Evolutionary conservation across 1,139 yeast genomes (phyloP), one percentile per base, ranked within the genome.

Genomic region (Debaryomyces singareniensis): DNA sequence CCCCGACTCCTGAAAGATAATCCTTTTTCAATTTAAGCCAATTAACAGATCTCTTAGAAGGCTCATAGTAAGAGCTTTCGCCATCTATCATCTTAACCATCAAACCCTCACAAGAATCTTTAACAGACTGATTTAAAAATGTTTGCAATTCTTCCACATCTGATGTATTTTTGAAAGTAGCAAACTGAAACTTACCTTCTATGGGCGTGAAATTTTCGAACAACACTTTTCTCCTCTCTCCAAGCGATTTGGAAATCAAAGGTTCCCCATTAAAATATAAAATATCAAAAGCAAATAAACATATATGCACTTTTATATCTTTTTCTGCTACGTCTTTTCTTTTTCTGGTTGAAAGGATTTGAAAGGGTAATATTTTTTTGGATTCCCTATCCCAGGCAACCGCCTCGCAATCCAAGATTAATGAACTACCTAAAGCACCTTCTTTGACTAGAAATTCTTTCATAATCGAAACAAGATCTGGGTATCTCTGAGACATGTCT

Each of bases 21-120:
- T 91, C 99, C 55, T 91, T 91, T 58, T 91, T 91, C 47, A 91
- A 66, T 50, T 91, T 91, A 40, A 91, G 70, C 99, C 99, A 91
- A 55, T 91, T 89, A 36, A 96, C 68, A 7, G 95, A 84, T 50
- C 99, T 71, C 53, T 89, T 89, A 21, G 95, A 84, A 6, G 99
- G 98, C 56, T 91, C 96, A 52, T 91, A 91, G 36, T 65, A 75
- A 3, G 94, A 81, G 30, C 87, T 96, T 5, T 55, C 54, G 0
- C 96, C 94, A 37, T 84, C 79, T 24, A 91, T 61, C 61, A 86
- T 78, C 51, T 91, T 91, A 28, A 91, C 91, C 99, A 91, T 91
- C 30, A 91, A 67, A 0, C 99, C 99, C 55, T 91, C 99, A 53
- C 98, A 93, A 13, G 89, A 68, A 47, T 84, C 94, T 45, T 81